phyloP scores from a whole-genome alignment of 1,284 basidiomycete species.

The Ganoderma sinense region DNA sequence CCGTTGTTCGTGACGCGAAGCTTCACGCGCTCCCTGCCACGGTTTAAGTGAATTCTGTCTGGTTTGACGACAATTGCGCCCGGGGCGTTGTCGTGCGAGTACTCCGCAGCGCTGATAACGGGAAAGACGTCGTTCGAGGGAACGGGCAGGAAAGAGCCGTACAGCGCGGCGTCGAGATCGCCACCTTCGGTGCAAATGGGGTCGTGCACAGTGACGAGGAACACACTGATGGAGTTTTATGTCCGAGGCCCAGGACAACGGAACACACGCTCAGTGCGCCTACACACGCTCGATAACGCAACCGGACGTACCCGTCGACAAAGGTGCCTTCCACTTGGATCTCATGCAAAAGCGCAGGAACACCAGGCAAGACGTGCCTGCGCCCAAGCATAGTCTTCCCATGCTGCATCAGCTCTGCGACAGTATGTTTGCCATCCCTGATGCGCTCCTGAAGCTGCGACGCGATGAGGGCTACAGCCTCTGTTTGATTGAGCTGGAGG shows the following conservation, averaged over 20 bases:
- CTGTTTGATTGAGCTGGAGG: slow-evolving; percentile 84
- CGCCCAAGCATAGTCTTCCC: slow-evolving; percentile 91
- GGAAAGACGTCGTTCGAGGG: slow-evolving; percentile 77
- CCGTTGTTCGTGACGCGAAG: slow-evolving; percentile 92
- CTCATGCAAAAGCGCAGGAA: slow-evolving; percentile 73
- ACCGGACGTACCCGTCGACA: slow-evolving; percentile 70
- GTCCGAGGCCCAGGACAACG: neutral
- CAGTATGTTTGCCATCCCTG: slow-evolving; percentile 91
- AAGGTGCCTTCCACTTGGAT: slow-evolving; percentile 96
- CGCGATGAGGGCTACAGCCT: slow-evolving; percentile 91
- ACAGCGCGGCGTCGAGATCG: slow-evolving; percentile 83
- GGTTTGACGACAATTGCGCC: slow-evolving; percentile 79
- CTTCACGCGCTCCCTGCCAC: slow-evolving; percentile 71
- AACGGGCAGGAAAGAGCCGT: slow-evolving; percentile 91
- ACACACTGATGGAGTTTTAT: slow-evolving; percentile 67
- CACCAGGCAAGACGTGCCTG: slow-evolving; percentile 88
- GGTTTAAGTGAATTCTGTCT: slow-evolving; percentile 80
- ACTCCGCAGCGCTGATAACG: slow-evolving; percentile 52
- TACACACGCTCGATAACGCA: slow-evolving; percentile 7
- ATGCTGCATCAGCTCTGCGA: slow-evolving; percentile 91
- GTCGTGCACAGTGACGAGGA: slow-evolving; percentile 94
- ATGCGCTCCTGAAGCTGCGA: slow-evolving; percentile 94
- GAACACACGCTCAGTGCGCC: neutral
- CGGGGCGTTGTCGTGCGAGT: slow-evolving; percentile 64
- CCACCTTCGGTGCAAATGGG: slow-evolving; percentile 90